These are phyloP conservation scores for Backusella mclennaniae DNA, from an alignment of 192 early-diverging fungal species.

Conservation along the genomic window DNA sequence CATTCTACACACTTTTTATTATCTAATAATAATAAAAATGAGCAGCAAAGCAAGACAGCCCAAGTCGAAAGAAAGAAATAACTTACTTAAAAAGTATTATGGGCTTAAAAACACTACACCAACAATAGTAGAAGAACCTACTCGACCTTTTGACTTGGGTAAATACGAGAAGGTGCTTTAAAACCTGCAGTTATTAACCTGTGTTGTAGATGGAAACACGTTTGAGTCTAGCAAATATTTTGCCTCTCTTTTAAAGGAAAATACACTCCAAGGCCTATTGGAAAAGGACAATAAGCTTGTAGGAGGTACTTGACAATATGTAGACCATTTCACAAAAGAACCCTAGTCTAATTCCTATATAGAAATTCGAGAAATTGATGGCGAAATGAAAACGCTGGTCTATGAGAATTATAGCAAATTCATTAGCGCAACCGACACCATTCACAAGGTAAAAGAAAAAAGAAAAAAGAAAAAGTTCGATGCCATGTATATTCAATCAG, in stretches of 20 bases:
- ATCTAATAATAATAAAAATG: not conserved
- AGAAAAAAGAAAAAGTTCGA: not conserved
- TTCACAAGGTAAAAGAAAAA: constrained; percentile 49
- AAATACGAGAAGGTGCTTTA: not conserved
- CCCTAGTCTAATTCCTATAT: constrained; percentile 7
- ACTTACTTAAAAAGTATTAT: constrained; percentile 58
- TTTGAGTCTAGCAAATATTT: constrained; percentile 83
- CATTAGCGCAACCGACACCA: constrained; percentile 92
- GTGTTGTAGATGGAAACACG: constrained; percentile 51
- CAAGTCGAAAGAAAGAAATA: constrained; percentile 21
- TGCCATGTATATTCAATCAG: not conserved
- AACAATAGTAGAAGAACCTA: constrained; percentile 38
- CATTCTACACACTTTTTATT: not conserved
- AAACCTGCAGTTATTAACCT: not conserved
- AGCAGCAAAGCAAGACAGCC: constrained; percentile 4
- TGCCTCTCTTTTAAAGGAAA: constrained; percentile 70
- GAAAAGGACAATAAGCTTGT: constrained; percentile 74
- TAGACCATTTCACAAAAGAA: not conserved
- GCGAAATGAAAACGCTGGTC: constrained; percentile 95
- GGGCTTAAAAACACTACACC: constrained; percentile 35
- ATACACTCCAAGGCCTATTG: constrained; percentile 67
- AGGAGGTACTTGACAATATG: constrained; percentile 42
- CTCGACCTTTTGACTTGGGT: constrained; percentile 75
- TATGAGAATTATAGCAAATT: constrained; percentile 99
- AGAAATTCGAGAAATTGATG: constrained; percentile 88